Conservation (phyloP, 192 early-diverging fungal genomes). For the Globomyces pollinis-pini region DNA sequence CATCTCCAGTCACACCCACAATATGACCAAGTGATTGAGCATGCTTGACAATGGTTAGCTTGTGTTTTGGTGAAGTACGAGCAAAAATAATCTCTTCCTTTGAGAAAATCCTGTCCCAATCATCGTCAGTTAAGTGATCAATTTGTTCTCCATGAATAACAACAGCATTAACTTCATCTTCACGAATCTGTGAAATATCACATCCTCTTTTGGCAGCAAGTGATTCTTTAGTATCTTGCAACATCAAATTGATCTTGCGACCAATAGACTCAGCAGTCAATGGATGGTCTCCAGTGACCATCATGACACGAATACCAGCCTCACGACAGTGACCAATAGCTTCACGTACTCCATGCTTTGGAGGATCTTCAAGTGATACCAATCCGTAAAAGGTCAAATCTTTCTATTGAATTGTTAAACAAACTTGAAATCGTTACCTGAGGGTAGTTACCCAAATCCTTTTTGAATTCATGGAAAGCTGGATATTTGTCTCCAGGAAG, state of each 20-base stretch:
- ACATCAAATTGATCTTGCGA: slow-evolving; percentile 90
- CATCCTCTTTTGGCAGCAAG: slow-evolving; percentile 64
- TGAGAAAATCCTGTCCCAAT: slow-evolving; percentile 90
- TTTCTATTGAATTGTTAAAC: slow-evolving; percentile 10
- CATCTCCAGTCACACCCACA: slow-evolving; percentile 95
- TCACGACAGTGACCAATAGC: slow-evolving; percentile 86
- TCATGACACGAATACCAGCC: slow-evolving; percentile 95
- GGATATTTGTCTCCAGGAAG: slow-evolving; percentile 65
- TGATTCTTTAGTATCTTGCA: slow-evolving; percentile 76
- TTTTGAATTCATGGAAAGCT: slow-evolving; percentile 64
- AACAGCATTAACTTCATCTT: slow-evolving; percentile 80
- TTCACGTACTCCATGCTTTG: slow-evolving; percentile 97
- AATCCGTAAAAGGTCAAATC: slow-evolving; percentile 47
- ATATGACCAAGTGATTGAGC: slow-evolving; percentile 91
- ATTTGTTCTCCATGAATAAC: slow-evolving; percentile 90
- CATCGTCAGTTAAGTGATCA: slow-evolving; percentile 65
- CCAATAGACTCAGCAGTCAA: slow-evolving; percentile 93
- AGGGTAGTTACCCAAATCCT: slow-evolving; percentile 68
- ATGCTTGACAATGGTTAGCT: slow-evolving; percentile 90
- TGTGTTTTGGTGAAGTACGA: slow-evolving; percentile 92
- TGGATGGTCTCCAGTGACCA: slow-evolving; percentile 98
- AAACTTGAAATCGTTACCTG: slow-evolving; percentile 19
- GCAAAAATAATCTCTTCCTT: slow-evolving; percentile 97
- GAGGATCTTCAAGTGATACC: slow-evolving; percentile 88
- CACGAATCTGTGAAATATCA: slow-evolving; percentile 52